Conservation (phyloP, 768 basidiomycete genomes). For the Russula olivacea region DNA sequence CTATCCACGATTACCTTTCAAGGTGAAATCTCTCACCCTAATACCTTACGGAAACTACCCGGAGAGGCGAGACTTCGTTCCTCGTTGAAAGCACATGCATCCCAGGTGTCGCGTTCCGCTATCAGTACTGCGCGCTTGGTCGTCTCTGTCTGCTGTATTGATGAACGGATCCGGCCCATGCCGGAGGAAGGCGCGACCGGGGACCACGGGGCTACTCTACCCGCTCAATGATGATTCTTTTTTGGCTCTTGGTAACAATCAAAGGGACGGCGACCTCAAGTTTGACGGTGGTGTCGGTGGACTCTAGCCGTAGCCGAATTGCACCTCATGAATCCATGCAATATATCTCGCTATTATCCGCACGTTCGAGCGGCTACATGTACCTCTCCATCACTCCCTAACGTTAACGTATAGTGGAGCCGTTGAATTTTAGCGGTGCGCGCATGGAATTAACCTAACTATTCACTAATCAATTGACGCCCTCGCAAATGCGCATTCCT, state of each 20-base stretch:
- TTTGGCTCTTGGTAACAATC: not conserved
- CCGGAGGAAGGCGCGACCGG: not conserved
- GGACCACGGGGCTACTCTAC: not conserved
- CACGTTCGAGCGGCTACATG: not conserved
- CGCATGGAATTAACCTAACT: not conserved
- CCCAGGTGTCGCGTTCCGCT: not conserved
- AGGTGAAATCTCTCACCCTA: not conserved
- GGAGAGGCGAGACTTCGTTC: not conserved
- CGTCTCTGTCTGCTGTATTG: not conserved
- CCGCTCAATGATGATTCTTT: not conserved
- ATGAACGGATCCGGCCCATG: not conserved
- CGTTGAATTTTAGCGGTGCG: not conserved
- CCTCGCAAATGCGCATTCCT: not conserved
- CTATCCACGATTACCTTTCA: not conserved
- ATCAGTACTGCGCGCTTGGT: not conserved
- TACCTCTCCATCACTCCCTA: not conserved
- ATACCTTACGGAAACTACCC: not conserved
- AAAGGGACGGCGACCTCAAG: not conserved
- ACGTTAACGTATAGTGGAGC: not conserved
- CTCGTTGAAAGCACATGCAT: not conserved
- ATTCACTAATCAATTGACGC: not conserved
- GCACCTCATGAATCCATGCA: not conserved
- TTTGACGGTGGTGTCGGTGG: not conserved
- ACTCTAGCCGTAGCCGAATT: not conserved
- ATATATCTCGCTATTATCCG: not conserved